phyloP scores from a whole-genome alignment of 208 protist species.

The Borovskyia barvae region DNA sequence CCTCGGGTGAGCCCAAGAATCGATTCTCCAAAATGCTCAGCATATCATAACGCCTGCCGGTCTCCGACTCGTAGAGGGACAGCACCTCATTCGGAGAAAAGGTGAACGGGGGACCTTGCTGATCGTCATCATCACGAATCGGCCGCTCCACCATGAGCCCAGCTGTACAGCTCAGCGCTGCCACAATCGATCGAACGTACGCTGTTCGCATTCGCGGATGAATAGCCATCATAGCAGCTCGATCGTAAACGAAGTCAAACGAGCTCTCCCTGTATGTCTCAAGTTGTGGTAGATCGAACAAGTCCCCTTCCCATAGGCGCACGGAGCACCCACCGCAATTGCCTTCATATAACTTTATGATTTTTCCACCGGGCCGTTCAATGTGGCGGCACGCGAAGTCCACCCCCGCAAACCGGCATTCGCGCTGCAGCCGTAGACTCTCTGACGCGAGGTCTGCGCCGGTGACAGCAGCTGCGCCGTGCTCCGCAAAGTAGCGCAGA shows the following conservation, averaged over 20 bases:
- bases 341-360: constrained; percentile 28
- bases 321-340: constrained; percentile 17
- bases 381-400: constrained; percentile 12
- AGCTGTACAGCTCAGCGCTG: constrained; percentile 10
- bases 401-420: constrained; percentile 34
- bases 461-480: constrained; percentile 36
- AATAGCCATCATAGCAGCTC: constrained; percentile 64
- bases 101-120: constrained; percentile 48
- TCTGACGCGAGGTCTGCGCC: constrained; percentile 35
- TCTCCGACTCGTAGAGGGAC: constrained; percentile 34
- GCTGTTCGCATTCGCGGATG: constrained; percentile 28
- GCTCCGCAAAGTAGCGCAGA: constrained; percentile 39
- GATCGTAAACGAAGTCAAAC: constrained; percentile 62
- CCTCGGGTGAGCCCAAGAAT: constrained; percentile 9
- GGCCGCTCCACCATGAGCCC: constrained; percentile 40
- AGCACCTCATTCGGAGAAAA: constrained; percentile 33
- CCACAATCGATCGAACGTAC: constrained; percentile 35
- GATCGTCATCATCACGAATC: constrained; percentile 34
- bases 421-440: constrained; percentile 29
- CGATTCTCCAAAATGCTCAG: constrained; percentile 18
- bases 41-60: constrained; percentile 15
- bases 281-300: constrained; percentile 27
- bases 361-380: neutral
- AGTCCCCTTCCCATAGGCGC: constrained; percentile 50
- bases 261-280: constrained; percentile 15